Evolutionary conservation across 352 stramenopile genomes (phyloP), one percentile per base, ranked within the genome.

Genomic region (Globisporangium echinulatum): DNA sequence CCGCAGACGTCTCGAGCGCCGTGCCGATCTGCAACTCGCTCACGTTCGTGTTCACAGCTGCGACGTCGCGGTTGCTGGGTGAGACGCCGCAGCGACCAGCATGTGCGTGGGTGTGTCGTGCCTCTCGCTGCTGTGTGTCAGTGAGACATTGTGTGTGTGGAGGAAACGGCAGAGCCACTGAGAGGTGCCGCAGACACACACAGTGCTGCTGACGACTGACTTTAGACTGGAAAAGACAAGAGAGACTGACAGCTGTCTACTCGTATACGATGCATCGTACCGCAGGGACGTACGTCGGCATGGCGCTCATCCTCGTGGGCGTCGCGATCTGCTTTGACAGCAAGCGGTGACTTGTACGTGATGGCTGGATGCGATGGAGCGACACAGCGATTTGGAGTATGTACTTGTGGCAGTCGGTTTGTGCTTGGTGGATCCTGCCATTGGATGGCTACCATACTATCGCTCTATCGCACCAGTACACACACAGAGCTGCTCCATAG

Each of bases 1-100:
- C 25, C 25, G 25, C 56, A 92, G 85, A 94, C 46, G 88, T 94
- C 44, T 93, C 85, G 11, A 88, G 77, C 61, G 83, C 85, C 33
- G 83, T 92, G n/a, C 83, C 83, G 40, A 94, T 94, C 68, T 94
- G 82, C 81, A 94, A 94, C 66, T 92, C 85, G 52, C 67, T 94
- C 49, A 90, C 83, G 7, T 94, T 94, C 62, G 83, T 93, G 47
- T 94, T 92, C 68, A 94, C 85, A n/a, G 85, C 79, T 10, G 73
- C 92, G 33, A 92, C 78, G 33, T 92, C 81, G 66, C 77, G 79
- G 11, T 43, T 92, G 17, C 68, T 94, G 33, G 85, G 85, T 11
- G 85, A 94, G 56, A 80, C 72, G 44, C 81, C 82, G 2, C 80
- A 84, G 47, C 76, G 79, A 52, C 82, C 85, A 54, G 36, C 59